phyloP scores from a whole-genome alignment of 1,139 yeast species.

The Saccharomyces hybrid region DNA sequence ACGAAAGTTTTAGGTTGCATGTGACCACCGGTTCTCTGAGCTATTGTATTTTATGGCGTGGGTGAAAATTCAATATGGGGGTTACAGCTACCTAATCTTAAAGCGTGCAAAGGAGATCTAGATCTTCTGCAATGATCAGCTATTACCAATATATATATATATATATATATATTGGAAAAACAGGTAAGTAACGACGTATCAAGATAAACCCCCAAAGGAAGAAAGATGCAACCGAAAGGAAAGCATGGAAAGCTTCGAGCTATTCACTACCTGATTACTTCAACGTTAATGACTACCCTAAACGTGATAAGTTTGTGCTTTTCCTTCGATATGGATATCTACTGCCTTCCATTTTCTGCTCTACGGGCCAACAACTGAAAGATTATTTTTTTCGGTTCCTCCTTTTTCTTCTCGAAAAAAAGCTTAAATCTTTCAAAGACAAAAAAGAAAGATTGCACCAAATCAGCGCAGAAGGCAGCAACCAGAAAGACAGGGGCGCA shows the following conservation, averaged over 20 bases:
- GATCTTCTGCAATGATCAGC: neutral
- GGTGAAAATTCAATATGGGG: neutral
- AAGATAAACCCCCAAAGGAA: neutral
- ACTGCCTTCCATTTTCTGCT: neutral
- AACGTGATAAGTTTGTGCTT: neutral
- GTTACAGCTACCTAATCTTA: neutral
- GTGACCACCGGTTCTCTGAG: neutral
- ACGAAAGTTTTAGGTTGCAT: conserved; percentile 22
- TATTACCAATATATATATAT: neutral
- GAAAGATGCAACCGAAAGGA: conserved; percentile 1
- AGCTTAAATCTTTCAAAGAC: neutral
- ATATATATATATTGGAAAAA: neutral
- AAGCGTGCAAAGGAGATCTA: neutral
- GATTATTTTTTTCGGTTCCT: neutral
- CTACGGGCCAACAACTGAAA: neutral
- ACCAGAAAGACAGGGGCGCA: neutral
- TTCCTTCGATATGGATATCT: neutral
- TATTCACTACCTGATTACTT: neutral
- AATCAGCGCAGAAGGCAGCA: neutral
- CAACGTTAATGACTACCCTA: neutral
- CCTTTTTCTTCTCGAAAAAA: neutral
- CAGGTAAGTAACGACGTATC: neutral
- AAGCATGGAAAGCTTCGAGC: neutral
- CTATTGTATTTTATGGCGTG: neutral
- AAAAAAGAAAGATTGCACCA: neutral